Evolutionary conservation across 805 yeast genomes (phyloP), one percentile per base, ranked within the genome.

Genomic region (Candida ortonii): DNA sequence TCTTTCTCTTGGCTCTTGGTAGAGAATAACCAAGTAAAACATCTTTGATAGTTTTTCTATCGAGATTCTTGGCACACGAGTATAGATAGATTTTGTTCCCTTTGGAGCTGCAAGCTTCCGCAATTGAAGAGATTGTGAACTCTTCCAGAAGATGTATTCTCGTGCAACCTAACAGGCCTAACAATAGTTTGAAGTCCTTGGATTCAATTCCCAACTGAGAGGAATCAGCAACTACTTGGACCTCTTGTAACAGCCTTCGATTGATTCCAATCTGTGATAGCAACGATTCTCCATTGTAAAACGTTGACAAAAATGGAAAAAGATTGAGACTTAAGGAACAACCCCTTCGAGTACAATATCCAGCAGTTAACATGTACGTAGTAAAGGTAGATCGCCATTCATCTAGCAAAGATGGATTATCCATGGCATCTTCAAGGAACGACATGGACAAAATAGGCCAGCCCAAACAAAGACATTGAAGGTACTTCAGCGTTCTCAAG

Each of bases 371-470:
- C 2, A 82, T 49, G 53, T 78, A 87, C 3, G 69, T 62, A 3
- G 56, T 57, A 74, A 90, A 73, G 16, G 55, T 41, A 1, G 50
- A 40, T 4, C 66, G 35, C 59, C 37, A 66, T 32, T 18, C 39
- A 18, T 2, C 46, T 37, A 30, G 20, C 13, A 33, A 18, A 6
- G 22, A 18, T 1, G 41, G 34, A 18, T 38, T 27, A 2, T 50
- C 44, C 2, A 73, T 47, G 36, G 81, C 69, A 38, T 79, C 81
- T 5, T 56, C 52, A 3, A 86, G 62, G 44, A 72, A 87, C 7
- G 59, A 52, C 36, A 72, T 70, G 3, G 85, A 78, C 19, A 88
- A 50, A 13, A 84, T 71, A 2, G 97, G 97, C 95, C 95, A 87
- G 3, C 90, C 89, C 27, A 87, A 52, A 0, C 90, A 84, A 12